phyloP scores from a whole-genome alignment of 371 early-diverging fungal species.

The Amoeboaphelidium protococcarum region DNA sequence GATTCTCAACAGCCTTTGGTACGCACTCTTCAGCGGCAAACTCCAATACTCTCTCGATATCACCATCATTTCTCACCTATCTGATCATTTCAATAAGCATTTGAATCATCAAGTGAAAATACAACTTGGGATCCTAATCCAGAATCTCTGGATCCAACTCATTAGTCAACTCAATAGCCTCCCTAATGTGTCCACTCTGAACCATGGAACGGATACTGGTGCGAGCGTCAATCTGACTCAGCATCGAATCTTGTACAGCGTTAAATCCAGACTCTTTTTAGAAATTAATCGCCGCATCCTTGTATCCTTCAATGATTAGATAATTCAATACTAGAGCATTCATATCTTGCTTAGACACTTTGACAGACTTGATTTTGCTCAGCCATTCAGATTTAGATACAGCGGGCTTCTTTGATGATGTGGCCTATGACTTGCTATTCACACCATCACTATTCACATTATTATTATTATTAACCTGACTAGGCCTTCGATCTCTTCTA shows the following conservation, averaged over 20 bases:
- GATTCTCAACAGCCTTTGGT: constrained; percentile 78
- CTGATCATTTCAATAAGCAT: constrained; percentile 67
- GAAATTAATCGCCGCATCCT: constrained; percentile 88
- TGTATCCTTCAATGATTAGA: constrained; percentile 86
- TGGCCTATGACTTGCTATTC: too few relatives aligned
- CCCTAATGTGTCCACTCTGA: constrained; percentile 60
- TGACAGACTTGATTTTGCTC: constrained; percentile 22
- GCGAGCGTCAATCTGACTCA: constrained; percentile 72
- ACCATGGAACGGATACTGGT: constrained; percentile 78
- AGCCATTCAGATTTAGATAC: constrained; percentile 32
- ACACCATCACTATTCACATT: too few relatives aligned
- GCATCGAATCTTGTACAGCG: constrained; percentile 49
- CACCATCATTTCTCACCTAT: constrained; percentile 21
- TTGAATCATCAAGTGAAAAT: constrained; percentile 85
- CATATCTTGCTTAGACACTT: constrained; percentile 39
- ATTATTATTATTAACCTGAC: too few relatives aligned
- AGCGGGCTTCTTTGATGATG: constrained; percentile 14
- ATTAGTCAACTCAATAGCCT: constrained; percentile 80
- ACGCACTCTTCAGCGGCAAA: constrained; percentile 93
- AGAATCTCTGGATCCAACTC: constrained; percentile 91
- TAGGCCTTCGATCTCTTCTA: too few relatives aligned
- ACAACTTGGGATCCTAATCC: constrained; percentile 76
- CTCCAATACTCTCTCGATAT: constrained; percentile 50
- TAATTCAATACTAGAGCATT: constrained; percentile 94
- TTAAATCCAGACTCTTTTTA: constrained; percentile 48